Conservation (phyloP, 805 yeast genomes). For the Monosporozyma aquatica region DNA sequence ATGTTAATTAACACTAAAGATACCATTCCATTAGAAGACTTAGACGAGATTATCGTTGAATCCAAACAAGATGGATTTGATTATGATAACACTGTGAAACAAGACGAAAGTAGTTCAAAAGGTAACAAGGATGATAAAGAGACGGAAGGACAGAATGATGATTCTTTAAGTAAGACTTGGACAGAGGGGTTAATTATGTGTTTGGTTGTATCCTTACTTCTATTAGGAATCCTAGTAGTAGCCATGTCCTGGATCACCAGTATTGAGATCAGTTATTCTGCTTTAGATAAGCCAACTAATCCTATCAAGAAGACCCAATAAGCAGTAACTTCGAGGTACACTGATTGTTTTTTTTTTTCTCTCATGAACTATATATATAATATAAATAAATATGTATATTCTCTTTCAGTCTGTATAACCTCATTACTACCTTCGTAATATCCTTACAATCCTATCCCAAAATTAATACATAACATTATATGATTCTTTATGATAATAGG, state of each 20-base stretch:
- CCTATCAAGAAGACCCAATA: constrained; percentile 26
- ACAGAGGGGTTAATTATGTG: constrained; percentile 66
- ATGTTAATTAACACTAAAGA: constrained; percentile 16
- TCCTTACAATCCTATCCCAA: no score
- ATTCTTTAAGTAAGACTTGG: constrained; percentile 26
- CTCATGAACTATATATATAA: constrained; percentile 1
- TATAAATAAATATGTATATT: no score
- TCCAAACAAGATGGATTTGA: background rate
- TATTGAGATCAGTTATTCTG: constrained; percentile 68
- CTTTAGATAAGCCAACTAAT: constrained; percentile 53
- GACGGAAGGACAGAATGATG: constrained; percentile 18
- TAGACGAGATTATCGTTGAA: constrained; percentile 4
- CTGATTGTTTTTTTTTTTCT: background rate
- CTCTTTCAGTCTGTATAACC: no score
- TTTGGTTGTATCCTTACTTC: constrained; percentile 52
- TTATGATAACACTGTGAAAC: constrained; percentile 1
- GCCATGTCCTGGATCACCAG: constrained; percentile 67
- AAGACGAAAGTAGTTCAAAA: background rate
- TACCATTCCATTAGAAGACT: constrained; percentile 3
- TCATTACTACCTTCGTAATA: no score
- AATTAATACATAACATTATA: no score
- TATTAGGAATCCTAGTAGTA: constrained; percentile 45
- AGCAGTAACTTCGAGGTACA: no score
- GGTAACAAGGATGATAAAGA: constrained; percentile 5
- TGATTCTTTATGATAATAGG: no score